phyloP scores from a whole-genome alignment of 176 grass and related monocot species.

The Eleusine coracana region DNA sequence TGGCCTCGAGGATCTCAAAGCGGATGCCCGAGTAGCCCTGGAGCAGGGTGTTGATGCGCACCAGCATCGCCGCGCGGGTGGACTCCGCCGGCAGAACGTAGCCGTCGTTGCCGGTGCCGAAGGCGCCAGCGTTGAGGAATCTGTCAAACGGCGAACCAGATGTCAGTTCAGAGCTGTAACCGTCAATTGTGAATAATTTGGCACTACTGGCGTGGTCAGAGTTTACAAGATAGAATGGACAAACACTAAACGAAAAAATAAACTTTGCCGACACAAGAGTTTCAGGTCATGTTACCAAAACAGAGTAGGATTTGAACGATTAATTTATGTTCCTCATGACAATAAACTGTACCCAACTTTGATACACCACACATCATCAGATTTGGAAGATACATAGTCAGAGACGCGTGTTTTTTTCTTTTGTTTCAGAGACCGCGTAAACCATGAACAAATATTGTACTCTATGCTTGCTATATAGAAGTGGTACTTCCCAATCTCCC shows the following conservation, averaged over 20 bases:
- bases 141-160: conserved; percentile 10
- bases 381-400: not conserved
- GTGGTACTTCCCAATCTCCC: no score
- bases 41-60: conserved; percentile 85
- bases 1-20: conserved; percentile 87
- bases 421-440: not conserved
- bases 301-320: not conserved
- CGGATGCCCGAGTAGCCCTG: conserved; percentile 91
- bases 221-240: not conserved
- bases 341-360: not conserved
- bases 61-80: conserved; percentile 73
- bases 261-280: not conserved
- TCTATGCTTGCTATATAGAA: no score
- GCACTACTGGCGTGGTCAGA: not conserved
- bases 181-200: not conserved
- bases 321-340: not conserved
- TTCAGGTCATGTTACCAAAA: not conserved
- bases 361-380: not conserved
- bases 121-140: conserved; percentile 76
- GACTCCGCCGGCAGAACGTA: conserved; percentile 65
- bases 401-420: not conserved
- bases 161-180: conserved; percentile 18
- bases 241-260: not conserved
- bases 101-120: conserved; percentile 61
- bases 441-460: not conserved